phyloP scores from a whole-genome alignment of 768 basidiomycete genomes.

The Pisolithus sp. region DNA sequence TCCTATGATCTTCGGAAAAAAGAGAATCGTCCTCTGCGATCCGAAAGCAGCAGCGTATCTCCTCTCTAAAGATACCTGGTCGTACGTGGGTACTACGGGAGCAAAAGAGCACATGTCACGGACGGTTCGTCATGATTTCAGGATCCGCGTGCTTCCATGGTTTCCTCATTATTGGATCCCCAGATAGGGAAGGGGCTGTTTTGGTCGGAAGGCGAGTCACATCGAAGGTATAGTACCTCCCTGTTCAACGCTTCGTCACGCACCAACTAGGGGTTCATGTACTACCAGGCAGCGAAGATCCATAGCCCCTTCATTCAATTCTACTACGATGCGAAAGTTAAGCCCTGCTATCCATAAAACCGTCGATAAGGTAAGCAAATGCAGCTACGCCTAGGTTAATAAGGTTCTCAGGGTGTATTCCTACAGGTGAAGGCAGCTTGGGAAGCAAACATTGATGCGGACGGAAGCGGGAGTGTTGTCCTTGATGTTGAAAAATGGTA shows the following conservation, averaged over 20 bases:
- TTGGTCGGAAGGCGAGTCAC: not conserved
- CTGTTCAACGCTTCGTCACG: not conserved
- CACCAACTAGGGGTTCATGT: not conserved
- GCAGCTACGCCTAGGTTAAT: not conserved
- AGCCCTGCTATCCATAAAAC: conserved; percentile 20
- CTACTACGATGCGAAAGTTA: conserved; percentile 19
- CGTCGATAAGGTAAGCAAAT: conserved; percentile 19
- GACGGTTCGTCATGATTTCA: conserved; percentile 15
- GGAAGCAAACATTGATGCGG: conserved; percentile 22
- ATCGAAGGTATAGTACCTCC: not conserved
- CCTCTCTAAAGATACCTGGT: conserved; percentile 41
- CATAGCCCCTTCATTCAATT: conserved; percentile 20
- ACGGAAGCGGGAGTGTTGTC: conserved; percentile 11
- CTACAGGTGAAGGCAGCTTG: conserved; percentile 23
- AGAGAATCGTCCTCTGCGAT: conserved; percentile 33
- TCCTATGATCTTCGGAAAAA: conserved; percentile 31
- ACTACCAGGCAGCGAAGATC: conserved; percentile 20
- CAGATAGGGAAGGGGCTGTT: conserved; percentile 5
- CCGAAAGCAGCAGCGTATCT: conserved; percentile 45
- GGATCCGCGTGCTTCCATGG: no score
- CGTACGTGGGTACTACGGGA: conserved; percentile 36
- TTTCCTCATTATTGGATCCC: conserved; percentile 14
- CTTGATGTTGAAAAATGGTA: conserved; percentile 34
- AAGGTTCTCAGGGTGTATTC: conserved; percentile 7
- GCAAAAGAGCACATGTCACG: conserved; percentile 27